Evolutionary conservation across 306 rosid species (phyloP).

Genomic region (Prunus mume): DNA sequence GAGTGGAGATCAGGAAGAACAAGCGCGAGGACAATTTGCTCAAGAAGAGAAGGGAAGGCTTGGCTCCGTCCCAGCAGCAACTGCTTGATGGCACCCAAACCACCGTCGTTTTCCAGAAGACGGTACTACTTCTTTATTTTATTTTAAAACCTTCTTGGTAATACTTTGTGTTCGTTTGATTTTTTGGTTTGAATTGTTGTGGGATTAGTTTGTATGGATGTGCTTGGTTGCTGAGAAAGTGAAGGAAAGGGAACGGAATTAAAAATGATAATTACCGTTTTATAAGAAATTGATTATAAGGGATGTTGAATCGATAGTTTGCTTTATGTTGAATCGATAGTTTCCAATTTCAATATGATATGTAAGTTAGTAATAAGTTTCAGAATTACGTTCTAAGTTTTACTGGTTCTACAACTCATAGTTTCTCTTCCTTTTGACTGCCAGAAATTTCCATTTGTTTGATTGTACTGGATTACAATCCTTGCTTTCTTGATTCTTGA

Average conservation of each 20-base stretch:
- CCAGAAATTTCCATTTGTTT: neutral
- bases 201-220: neutral
- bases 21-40: constrained; percentile 56
- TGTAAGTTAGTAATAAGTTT: neutral
- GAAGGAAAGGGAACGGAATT: neutral
- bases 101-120: constrained; percentile 36
- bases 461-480: neutral
- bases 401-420: neutral
- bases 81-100: constrained; percentile 37
- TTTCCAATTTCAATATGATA: neutral
- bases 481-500: constrained; percentile 15
- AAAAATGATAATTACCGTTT: neutral
- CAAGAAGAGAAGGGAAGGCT: constrained; percentile 60
- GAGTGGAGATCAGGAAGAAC: constrained; percentile 67
- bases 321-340: neutral
- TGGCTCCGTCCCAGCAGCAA: constrained; percentile 43
- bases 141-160: neutral
- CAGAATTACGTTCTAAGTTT: neutral
- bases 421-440: too few relatives aligned
- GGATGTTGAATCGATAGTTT: neutral
- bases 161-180: neutral
- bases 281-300: neutral
- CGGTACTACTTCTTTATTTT: constrained; percentile 16
- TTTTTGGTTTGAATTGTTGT: neutral
- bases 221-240: constrained; percentile 6